Evolutionary conservation across 768 basidiomycete species (phyloP).

Genomic region (Suillus tomentosus): DNA sequence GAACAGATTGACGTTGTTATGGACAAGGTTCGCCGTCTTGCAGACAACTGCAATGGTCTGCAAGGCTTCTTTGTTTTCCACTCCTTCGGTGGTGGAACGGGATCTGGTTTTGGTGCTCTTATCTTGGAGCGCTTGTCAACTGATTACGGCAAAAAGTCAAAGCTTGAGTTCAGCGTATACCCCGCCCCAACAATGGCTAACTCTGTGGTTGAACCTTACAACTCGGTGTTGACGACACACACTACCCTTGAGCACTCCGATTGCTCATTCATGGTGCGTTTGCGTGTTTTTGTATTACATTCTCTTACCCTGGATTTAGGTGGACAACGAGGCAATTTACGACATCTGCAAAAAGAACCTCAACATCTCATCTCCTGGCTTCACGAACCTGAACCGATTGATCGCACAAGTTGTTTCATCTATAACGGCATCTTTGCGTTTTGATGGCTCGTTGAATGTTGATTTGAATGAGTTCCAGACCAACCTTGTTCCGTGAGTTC

Average conservation of each 20-base stretch:
- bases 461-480: slow-evolving; percentile 98
- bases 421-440: slow-evolving; percentile 86
- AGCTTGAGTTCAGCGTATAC: slow-evolving; percentile 97
- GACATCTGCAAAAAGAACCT: slow-evolving; percentile 89
- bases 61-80: slow-evolving; percentile 99
- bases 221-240: slow-evolving; percentile 95
- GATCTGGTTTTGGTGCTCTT: slow-evolving; percentile 96
- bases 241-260: slow-evolving; percentile 98
- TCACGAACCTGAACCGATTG: slow-evolving; percentile 93
- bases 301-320: slow-evolving; percentile 37
- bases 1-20: slow-evolving; percentile 95
- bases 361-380: slow-evolving; percentile 82
- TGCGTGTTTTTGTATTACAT: slow-evolving; percentile 11
- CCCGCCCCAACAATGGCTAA: slow-evolving; percentile 91
- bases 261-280: slow-evolving; percentile 94
- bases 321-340: slow-evolving; percentile 84
- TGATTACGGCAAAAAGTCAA: slow-evolving; percentile 99
- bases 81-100: slow-evolving; percentile 99
- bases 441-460: slow-evolving; percentile 65
- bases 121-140: slow-evolving; percentile 93
- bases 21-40: slow-evolving; percentile 92
- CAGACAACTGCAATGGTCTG: slow-evolving; percentile 95
- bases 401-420: slow-evolving; percentile 99
- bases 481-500: slow-evolving; percentile 90
- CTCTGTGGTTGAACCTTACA: slow-evolving; percentile 98